Evolutionary conservation across 176 grass and related monocot genomes (phyloP).

Genomic region (Oryza meyeriana): DNA sequence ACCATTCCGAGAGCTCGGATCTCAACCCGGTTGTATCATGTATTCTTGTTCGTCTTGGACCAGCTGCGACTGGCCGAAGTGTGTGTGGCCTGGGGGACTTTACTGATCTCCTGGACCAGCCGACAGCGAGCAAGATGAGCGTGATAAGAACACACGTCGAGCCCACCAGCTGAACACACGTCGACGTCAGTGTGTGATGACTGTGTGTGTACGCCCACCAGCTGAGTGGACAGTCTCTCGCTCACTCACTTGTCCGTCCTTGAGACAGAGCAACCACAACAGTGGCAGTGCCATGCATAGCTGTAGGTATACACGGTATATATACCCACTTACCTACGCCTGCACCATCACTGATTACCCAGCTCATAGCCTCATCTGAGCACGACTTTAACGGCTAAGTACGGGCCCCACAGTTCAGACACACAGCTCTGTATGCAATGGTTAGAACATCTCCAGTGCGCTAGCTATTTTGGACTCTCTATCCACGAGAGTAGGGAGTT

Average conservation of each 20-base stretch:
- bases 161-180: too few relatives aligned
- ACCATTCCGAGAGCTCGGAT: slow-evolving; percentile 55
- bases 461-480: too few relatives aligned
- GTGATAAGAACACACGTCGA: not conserved
- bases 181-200: too few relatives aligned
- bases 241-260: not conserved
- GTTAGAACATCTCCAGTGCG: too few relatives aligned
- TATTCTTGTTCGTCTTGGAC: slow-evolving; percentile 16
- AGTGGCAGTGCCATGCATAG: not conserved
- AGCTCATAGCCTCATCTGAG: not conserved
- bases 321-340: not conserved
- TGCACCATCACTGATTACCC: not conserved
- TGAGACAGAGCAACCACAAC: not conserved
- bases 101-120: not conserved
- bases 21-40: slow-evolving; percentile 20
- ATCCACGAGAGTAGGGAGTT: too few relatives aligned
- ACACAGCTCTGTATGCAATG: not conserved
- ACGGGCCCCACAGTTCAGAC: too few relatives aligned
- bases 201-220: not conserved
- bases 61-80: slow-evolving; percentile 22
- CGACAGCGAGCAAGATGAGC: not conserved
- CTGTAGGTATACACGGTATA: not conserved
- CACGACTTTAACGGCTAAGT: not conserved
- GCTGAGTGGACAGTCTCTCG: not conserved
- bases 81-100: slow-evolving; percentile 22